Conservation (phyloP, 1,139 yeast species). For the Spencermartinsiella ligniputridi region DNA sequence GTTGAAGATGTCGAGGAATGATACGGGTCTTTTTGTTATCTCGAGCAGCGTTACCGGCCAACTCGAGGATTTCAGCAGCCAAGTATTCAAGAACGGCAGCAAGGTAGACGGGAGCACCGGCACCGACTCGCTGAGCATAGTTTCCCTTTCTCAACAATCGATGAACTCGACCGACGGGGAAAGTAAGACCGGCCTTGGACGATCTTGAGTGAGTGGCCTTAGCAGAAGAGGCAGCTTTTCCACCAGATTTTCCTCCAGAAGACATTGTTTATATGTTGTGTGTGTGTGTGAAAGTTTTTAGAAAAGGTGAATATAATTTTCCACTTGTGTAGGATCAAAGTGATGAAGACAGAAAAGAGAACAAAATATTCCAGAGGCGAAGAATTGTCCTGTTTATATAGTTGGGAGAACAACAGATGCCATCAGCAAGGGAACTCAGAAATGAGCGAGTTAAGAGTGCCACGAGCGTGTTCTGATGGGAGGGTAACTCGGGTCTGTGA, state of each 20-base stretch:
- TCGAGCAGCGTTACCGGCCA: constrained; percentile 99
- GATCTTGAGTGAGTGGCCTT: constrained; percentile 97
- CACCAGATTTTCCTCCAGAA: constrained; percentile 88
- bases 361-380: constrained; percentile 11
- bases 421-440: neutral
- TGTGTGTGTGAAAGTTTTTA: constrained; percentile 6
- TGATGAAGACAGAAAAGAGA: constrained; percentile 9
- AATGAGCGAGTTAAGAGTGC: no score
- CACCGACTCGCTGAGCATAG: constrained; percentile 99
- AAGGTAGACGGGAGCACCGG: constrained; percentile 95
- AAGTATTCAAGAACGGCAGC: constrained; percentile 95
- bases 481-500: constrained; percentile 11
- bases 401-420: constrained; percentile 1
- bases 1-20: constrained; percentile 96
- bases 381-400: constrained; percentile 11
- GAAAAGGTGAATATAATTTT: constrained; percentile 5
- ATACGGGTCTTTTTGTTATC: constrained; percentile 98
- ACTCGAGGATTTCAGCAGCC: constrained; percentile 95
- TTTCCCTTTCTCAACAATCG: constrained; percentile 95
- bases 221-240: constrained; percentile 86
- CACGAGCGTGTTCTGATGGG: no score
- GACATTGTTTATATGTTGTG: constrained; percentile 54
- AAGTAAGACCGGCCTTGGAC: constrained; percentile 95
- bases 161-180: constrained; percentile 99
- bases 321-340: constrained; percentile 1